Percentiles rank a stretch among this genome's conserved stretches.
Evolutionary conservation across 345 rosid genomes (phyloP).

Genomic region (Syzygium aqueum): DNA sequence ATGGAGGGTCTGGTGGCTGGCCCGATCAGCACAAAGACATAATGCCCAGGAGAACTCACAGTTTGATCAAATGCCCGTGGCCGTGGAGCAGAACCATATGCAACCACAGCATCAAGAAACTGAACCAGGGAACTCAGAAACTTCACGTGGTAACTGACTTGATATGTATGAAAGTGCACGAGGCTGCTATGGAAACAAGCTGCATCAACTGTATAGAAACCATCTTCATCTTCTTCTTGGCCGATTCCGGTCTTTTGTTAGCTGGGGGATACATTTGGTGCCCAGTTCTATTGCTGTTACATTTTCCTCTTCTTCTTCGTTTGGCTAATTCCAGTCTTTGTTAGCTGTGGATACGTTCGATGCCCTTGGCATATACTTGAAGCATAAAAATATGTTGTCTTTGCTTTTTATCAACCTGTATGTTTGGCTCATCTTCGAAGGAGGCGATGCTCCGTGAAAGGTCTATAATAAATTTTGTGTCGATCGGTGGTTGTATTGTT

Average conservation of each 20-base stretch:
- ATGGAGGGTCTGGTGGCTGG: constrained; percentile 21
- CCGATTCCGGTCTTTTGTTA: background rate
- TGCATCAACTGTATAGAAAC: background rate
- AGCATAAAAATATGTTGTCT: background rate
- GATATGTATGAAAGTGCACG: background rate
- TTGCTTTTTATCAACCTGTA: background rate
- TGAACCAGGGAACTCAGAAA: background rate
- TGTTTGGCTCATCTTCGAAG: background rate
- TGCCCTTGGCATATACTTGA: background rate
- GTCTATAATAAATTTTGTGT: background rate
- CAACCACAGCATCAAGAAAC: background rate
- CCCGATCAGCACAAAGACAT: constrained; percentile 10
- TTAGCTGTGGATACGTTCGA: background rate
- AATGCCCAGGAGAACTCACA: constrained; percentile 9
- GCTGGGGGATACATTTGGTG: background rate
- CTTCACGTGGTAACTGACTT: background rate
- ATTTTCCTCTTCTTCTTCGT: background rate
- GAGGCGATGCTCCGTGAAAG: background rate
- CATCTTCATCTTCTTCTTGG: background rate
- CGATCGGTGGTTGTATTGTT: background rate
- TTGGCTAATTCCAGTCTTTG: background rate
- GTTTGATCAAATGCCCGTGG: constrained; percentile 10
- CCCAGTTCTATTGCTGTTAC: background rate
- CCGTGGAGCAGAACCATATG: background rate
- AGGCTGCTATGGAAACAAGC: background rate